Conservation (phyloP, 345 rosid genomes). For the Geranium rotundifolium region DNA sequence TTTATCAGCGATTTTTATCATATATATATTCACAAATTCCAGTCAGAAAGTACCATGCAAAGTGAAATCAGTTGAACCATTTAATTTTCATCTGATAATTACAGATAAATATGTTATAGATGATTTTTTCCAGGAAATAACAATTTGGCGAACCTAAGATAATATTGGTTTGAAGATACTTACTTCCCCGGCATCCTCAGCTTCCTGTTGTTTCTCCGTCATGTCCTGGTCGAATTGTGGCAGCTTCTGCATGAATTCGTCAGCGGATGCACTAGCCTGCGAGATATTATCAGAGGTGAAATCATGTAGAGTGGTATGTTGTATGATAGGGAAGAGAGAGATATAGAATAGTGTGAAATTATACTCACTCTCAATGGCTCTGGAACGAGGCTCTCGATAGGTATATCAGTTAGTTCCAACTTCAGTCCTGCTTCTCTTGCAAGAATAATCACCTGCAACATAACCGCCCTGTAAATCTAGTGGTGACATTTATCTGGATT, state of each 20-base stretch:
- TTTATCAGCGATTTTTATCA: no score
- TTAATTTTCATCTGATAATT: no score
- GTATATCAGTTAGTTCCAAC: constrained; percentile 81
- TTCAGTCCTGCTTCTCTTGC: constrained; percentile 92
- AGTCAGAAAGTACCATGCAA: no score
- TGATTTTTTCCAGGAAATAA: neutral
- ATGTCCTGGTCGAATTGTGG: constrained; percentile 59
- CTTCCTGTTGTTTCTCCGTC: constrained; percentile 54
- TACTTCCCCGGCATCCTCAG: constrained; percentile 74
- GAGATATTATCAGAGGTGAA: constrained; percentile 5
- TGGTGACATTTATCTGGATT: neutral
- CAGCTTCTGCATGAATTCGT: constrained; percentile 71
- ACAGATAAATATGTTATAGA: no score
- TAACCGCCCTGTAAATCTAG: neutral
- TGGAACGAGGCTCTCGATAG: constrained; percentile 78
- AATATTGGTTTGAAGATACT: constrained; percentile 14
- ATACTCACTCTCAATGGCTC: constrained; percentile 62
- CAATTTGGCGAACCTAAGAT: neutral
- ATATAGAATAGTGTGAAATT: neutral
- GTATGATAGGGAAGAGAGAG: neutral
- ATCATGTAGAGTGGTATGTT: neutral
- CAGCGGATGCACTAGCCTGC: constrained; percentile 62
- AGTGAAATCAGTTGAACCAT: no score
- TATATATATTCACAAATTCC: no score
- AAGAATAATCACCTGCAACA: constrained; percentile 73